Base-by-base conservation (phyloP, 495 filamentous ascomycete genomes). In the Penicillium simplicissimum region DNA sequence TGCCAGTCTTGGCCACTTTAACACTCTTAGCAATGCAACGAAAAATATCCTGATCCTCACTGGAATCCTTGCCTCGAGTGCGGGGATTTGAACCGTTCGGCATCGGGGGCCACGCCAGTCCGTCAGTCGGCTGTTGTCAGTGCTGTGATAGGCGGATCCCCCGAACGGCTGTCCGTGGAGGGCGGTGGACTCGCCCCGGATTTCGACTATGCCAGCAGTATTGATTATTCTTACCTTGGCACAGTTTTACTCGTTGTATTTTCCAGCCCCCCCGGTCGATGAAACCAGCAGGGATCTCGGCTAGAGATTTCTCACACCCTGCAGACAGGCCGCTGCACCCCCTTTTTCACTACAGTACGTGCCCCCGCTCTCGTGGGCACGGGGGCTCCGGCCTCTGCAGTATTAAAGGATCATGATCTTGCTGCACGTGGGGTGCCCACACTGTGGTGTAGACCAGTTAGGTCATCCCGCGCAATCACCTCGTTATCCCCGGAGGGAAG, bases 101-200 rank as follows among this genome's bases (percentile, higher is more conserved):
- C 55, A 63, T 55, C 59, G 19, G 19, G 36, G 36, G 8, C 36
- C 36, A 37, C 36, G 13, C 36, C 7, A n/a, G 38, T 42, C 38
- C n/a, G 17, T 43, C 40, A 19, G 17, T 11, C 40, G 17, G 8
- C 9, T n/a, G n/a, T n/a, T n/a, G n/a, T n/a, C n/a, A n/a, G n/a
- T 34, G 21, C 59, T 45, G 34, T 63, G 61, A 63, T 63, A 63
- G 61, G 61, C 40, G 47, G 59, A 33, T 33, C 23, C n/a, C 19
- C 43, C 52, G 52, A 23, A 25, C 13, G 23, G 9, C n/a, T 38
- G 2, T 33, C 23, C 45, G n/a, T n/a, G n/a, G n/a, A n/a, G n/a
- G n/a, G n/a, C n/a, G n/a, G 23, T 13, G 19, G 19, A 5, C 0
- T 23, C 43, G 19, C 47, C 60, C 60, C 47, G 54, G 60, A 47